Base-by-base conservation (phyloP, 2,329 filamentous ascomycete genomes). In the Apiospora aurea region DNA sequence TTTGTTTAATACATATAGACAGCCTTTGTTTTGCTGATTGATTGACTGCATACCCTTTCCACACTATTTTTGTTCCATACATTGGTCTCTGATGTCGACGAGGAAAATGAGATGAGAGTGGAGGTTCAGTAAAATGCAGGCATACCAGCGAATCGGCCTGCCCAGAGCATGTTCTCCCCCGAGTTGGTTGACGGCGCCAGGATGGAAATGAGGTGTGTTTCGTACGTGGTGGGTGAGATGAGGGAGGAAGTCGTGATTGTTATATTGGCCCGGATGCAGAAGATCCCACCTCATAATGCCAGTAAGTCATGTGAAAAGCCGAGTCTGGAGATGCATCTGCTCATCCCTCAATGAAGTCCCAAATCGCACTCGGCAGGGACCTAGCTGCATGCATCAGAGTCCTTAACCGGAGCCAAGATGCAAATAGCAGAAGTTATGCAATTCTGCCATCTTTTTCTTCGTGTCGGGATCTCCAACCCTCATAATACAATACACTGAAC, bases 91-190 rank as follows among this genome's bases (percentile, higher is more conserved):
- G 21, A 49, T 49, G 24, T 49, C 47, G 47, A 49, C 26, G 24
- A 57, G 51, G 26, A 57, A 57, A 34, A 29, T 29, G 26, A 57
- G 51, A 57, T 29, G 26, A 29, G 26, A 29, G 51, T 57, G 51
- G 51, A 57, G 49, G 69, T 70, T 67, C n/a, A 51, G 51, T 34
- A 29, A 49, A 34, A 57, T 57, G 51, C 44, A n/a, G 51, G 68
- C 61, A 67, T 80, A 87, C 85, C 84, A 70, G 85, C 87, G 75
- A 89, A 88, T 72, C 86, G 82, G 74, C 87, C 86, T 74, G 85
- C 85, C 86, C 83, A 82, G 47, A 78, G 70, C 76, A 78, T 78
- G 68, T 77, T 78, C 69, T 75, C 75, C 18, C 18, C 75, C 18
- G 76, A 74, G 64, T 76, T 76, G 21, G 70, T 74, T 24, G 69